phyloP scores from a whole-genome alignment of 225 moss, liverwort and hornwort genomes.

The Ulota crispa region DNA sequence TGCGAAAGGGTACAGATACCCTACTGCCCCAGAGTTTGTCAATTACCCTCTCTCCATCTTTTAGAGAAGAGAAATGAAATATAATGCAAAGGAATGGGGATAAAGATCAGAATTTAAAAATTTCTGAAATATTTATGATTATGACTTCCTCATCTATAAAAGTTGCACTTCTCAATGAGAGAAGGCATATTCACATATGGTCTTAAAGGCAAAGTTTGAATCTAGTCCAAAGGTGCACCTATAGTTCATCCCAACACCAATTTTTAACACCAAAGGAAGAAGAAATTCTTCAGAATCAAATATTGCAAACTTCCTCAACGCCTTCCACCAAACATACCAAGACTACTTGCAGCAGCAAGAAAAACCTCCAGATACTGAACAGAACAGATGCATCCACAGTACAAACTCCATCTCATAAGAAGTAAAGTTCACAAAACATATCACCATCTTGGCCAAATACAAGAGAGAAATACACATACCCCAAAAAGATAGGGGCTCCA shows the following conservation, averaged over 20 bases:
- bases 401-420: neutral
- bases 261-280: too few relatives aligned
- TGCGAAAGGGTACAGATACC: too few relatives aligned
- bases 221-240: too few relatives aligned
- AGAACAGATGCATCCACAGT: neutral
- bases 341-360: neutral
- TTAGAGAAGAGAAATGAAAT: neutral
- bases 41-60: neutral
- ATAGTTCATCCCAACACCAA: too few relatives aligned
- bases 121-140: neutral
- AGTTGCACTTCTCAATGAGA: neutral
- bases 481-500: neutral
- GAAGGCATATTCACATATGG: too few relatives aligned
- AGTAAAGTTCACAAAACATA: neutral
- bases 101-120: neutral
- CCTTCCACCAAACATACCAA: neutral
- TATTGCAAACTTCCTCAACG: neutral
- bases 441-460: neutral
- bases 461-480: neutral
- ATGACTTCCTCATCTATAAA: too few relatives aligned
- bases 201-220: too few relatives aligned
- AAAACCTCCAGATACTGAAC: neutral
- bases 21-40: neutral
- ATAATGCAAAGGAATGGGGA: neutral
- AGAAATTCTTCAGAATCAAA: neutral